Base-by-base conservation (phyloP, 2,329 filamentous ascomycete species). In the Aspergillus brasiliensis region DNA sequence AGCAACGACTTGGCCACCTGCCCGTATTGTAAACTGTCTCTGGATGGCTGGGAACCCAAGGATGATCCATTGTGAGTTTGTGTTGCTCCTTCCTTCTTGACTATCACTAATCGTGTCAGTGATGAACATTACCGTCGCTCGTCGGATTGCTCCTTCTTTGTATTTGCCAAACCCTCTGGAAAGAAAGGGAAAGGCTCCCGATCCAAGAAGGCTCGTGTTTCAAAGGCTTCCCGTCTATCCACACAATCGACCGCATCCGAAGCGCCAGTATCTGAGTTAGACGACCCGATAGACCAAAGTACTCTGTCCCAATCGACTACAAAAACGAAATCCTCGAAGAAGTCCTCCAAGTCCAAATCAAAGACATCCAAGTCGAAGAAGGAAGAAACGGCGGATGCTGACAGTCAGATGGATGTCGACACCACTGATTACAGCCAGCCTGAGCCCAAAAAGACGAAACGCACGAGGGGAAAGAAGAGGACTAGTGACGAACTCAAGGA, bases 11-110 rank as follows among this genome's bases (percentile, higher is more conserved):
- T 94, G 79, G 91, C 91, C 8, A 95, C 90, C 10, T 99, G 95
- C 73, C 84, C 91, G 27, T 97, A 98, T 77, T 99, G 95, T 79
- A 87, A 90, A 59, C 79, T 98, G 15, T 92, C 90, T 10, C 84
- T 99, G 10, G 94, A 98, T 75, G 92, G 92, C 6, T 99, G 96
- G 95, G 95, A 98, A 72, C 89, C 90, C 1, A 88, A 89, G 60
- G 95, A 99, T 74, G 91, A 96, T 72, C 95, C 95, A 62, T 85
- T 90, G 88, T 92, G 75, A 77, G 89, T 72, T n/a, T 10, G 31
- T 38, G 49, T 77, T 51, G 65, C 53, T 63, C 66, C 60, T 70
- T 63, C 53, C 61, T 25, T 37, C 27, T 44, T n/a, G 25, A 37
- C 42, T 48, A 25, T 51, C n/a, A 57, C 67, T 69, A 56, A 71